Conservation (phyloP, 1,284 basidiomycete genomes). For the Athelia psychrophila region DNA sequence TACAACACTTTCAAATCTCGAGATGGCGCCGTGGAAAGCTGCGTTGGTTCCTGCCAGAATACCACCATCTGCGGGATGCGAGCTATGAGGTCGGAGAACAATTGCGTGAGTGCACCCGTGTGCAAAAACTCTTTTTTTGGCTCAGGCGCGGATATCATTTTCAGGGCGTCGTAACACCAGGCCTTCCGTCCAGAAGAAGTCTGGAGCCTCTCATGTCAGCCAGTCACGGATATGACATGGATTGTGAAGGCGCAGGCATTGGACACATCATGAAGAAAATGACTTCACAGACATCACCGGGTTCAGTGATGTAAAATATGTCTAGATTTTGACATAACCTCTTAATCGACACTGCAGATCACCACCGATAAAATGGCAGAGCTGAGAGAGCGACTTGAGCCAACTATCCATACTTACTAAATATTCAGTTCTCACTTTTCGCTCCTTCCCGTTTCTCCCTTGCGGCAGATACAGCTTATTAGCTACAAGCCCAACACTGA, state of each 20-base stretch:
- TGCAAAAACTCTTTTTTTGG: not conserved
- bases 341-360: not conserved
- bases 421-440: no score
- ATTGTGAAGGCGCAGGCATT: not conserved
- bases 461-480: not conserved
- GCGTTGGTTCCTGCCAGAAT: constrained; percentile 41
- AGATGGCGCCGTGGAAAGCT: constrained; percentile 32
- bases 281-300: not conserved
- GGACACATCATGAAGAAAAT: constrained; percentile 1
- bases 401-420: not conserved
- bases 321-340: not conserved
- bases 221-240: not conserved
- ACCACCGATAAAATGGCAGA: not conserved
- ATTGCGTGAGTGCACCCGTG: constrained; percentile 40
- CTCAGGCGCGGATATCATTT: not conserved
- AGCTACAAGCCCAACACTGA: not conserved
- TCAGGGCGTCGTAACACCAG: not conserved
- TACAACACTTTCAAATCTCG: constrained; percentile 42
- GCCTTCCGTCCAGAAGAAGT: not conserved
- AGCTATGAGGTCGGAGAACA: constrained; percentile 45
- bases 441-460: no score
- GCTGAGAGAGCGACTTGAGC: not conserved
- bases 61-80: constrained; percentile 45
- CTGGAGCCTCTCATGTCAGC: not conserved
- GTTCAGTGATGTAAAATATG: not conserved